Evolutionary conservation across 768 basidiomycete genomes (phyloP).

Genomic region (Sistotremastrum suecicum): DNA sequence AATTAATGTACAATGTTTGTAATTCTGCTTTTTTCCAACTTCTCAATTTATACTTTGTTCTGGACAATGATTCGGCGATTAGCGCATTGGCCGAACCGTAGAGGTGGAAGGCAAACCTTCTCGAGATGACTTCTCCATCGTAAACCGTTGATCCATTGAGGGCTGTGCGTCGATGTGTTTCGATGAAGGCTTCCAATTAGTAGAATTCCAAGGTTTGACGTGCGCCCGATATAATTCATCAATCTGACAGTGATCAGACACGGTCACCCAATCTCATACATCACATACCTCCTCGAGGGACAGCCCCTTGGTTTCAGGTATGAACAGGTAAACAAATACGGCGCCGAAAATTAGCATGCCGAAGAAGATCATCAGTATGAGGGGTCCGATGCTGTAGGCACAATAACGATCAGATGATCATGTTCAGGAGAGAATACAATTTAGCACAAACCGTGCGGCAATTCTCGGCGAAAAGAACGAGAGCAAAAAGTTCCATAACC

Average conservation of each 20-base stretch:
- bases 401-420: not conserved
- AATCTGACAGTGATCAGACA: conserved; percentile 27
- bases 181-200: conserved; percentile 38
- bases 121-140: too few relatives aligned
- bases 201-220: conserved; percentile 52
- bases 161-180: conserved; percentile 15
- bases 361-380: conserved; percentile 66
- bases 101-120: too few relatives aligned
- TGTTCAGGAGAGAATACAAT: not conserved
- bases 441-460: conserved; percentile 30
- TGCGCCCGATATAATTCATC: conserved; percentile 63
- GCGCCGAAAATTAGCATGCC: conserved; percentile 58
- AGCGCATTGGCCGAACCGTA: too few relatives aligned
- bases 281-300: conserved; percentile 49
- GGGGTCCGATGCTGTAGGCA: conserved; percentile 43
- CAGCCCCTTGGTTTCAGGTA: conserved; percentile 74
- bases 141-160: too few relatives aligned
- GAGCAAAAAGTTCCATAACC: conserved; percentile 68
- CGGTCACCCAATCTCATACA: too few relatives aligned
- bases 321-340: conserved; percentile 58
- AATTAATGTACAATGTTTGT: too few relatives aligned
- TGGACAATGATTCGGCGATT: too few relatives aligned
- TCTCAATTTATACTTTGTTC: too few relatives aligned
- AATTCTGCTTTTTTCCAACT: too few relatives aligned
- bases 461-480: conserved; percentile 62